These are phyloP conservation scores for Gossypium rotundifolium DNA, from an alignment of 345 rosid genomes.

Conservation along the genomic window DNA sequence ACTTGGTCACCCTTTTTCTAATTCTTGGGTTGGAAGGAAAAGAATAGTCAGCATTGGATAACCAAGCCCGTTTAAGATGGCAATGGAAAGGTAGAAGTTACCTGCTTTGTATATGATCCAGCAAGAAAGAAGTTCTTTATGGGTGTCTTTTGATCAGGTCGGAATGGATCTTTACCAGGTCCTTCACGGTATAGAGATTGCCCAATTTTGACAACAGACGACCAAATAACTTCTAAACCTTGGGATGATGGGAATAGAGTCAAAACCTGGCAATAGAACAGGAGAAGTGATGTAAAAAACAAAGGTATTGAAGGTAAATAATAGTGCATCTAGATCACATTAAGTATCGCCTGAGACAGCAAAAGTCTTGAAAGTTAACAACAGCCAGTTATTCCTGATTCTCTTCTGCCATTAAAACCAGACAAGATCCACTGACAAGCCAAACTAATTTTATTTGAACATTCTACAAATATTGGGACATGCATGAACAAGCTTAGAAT, in stretches of 20 bases:
- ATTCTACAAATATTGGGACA: background rate
- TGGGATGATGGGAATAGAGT: conserved; percentile 81
- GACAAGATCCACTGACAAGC: background rate
- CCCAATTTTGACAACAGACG: conserved; percentile 88
- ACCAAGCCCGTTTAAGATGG: background rate
- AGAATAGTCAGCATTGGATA: too few species aligned
- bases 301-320: background rate
- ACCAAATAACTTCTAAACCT: conserved; percentile 78
- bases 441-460: background rate
- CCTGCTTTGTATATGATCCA: conserved; percentile 96
- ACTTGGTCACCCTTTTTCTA: too few species aligned
- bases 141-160: conserved; percentile 95
- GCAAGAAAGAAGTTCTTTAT: conserved; percentile 87
- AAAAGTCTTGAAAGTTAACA: background rate
- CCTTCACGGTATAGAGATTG: conserved; percentile 94
- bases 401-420: background rate
- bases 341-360: background rate
- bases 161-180: conserved; percentile 89
- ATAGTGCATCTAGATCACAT: background rate
- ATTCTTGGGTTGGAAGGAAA: background rate
- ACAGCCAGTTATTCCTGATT: background rate
- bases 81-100: conserved; percentile 10
- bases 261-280: conserved; percentile 48
- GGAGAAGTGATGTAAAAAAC: background rate
- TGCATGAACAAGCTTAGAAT: background rate